phyloP scores from a whole-genome alignment of 441 rosid genomes.

The Capsella rubella region DNA sequence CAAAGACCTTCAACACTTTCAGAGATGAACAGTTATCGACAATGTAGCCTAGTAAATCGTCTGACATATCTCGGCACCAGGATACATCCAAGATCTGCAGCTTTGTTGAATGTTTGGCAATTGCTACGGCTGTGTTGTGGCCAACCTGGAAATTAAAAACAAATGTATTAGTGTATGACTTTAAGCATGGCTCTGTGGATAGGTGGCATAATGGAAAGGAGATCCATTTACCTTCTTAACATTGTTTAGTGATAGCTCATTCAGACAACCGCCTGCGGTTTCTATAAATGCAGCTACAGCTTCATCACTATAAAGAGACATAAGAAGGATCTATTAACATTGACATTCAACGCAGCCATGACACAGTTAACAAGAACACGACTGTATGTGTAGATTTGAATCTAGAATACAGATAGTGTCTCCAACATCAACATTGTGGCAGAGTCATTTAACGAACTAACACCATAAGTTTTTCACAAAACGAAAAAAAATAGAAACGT shows the following conservation, averaged over 20 bases:
- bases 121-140: constrained; percentile 66
- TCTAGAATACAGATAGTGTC: neutral
- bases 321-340: neutral
- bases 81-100: constrained; percentile 75
- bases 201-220: constrained; percentile 1
- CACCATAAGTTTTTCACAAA: constrained; percentile 6
- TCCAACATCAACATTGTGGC: constrained; percentile 23
- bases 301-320: constrained; percentile 67
- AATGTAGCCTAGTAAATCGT: constrained; percentile 76
- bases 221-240: constrained; percentile 62
- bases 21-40: constrained; percentile 82
- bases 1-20: constrained; percentile 76
- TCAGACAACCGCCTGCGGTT: constrained; percentile 66
- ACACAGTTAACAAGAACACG: neutral
- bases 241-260: constrained; percentile 77
- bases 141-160: constrained; percentile 60
- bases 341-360: neutral
- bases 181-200: constrained; percentile 5
- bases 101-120: constrained; percentile 59
- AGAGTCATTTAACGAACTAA: constrained; percentile 1
- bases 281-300: constrained; percentile 91
- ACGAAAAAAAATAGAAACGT: neutral
- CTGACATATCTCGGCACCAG: constrained; percentile 77
- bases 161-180: constrained; percentile 9
- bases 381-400: constrained; percentile 10